Evolutionary conservation across 73 alveolate genomes (phyloP), one percentile per base, ranked within the genome.

Genomic region (Breviolum minutum): DNA sequence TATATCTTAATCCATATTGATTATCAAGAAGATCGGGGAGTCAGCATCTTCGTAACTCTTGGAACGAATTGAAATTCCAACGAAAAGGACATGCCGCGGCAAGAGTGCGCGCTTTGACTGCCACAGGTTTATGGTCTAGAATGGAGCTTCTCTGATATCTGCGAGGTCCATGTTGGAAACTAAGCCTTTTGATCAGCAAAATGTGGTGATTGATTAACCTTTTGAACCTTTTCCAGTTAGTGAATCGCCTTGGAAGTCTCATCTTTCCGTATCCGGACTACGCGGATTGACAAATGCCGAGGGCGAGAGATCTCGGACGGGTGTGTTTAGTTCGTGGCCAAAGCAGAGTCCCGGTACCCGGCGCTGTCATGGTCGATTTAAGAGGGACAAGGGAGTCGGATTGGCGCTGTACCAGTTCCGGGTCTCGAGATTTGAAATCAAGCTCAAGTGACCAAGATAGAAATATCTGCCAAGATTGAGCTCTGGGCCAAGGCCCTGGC

Each of bases 291-390:
- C 77, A 17, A 22, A 14, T 40, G 16, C 26, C n/a, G 63, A 86
- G 87, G 96, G 66, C 32, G 96, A 90, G 40, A 32, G 88, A 80
- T 80, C 88, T 20, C 87, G 96, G 63, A 90, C 96, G 14, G 96
- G 96, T n/a, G 74, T 90, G 32, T 90, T 90, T 74, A 90, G 96
- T 71, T 73, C 96, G 19, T 90, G 96, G 96, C 96, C 96, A 73
- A 90, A 90, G 87, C 96, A 71, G 17, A 90, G 96, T 54, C 2
- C 2, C 73, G 95, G 29, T 6, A 12, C 95, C 74, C 71, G 74
- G 95, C 19, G 2, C 63, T 79, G 54, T 22, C n/a, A 19, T 40
- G 54, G 54, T 40, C 54, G 54, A 40, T 40, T 40, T 40, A 0
- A 40, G 54, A 40, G 54, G 54, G 54, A 40, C 54, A 40, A 40